These are phyloP conservation scores for Xylaria bambusicola DNA, from an alignment of 495 filamentous ascomycete species.

Conservation along the genomic window DNA sequence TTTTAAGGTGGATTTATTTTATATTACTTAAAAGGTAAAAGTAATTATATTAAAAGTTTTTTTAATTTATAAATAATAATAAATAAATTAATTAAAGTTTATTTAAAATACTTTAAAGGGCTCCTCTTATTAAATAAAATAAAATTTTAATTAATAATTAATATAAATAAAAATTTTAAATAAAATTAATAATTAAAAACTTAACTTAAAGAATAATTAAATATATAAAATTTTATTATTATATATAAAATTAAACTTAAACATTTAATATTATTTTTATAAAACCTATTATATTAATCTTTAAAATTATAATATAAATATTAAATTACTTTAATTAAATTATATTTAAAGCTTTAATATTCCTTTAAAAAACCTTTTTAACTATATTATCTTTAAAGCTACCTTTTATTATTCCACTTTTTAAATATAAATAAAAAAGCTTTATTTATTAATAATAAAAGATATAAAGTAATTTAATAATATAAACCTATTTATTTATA, in stretches of 20 bases:
- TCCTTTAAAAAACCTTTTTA: neutral
- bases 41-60: neutral
- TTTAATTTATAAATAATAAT: neutral
- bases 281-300: neutral
- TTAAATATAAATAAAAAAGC: slow-evolving; percentile 10
- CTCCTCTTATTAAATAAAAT: neutral
- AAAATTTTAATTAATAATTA: neutral
- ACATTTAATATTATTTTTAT: neutral
- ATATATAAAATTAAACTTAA: neutral
- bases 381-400: neutral
- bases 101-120: neutral
- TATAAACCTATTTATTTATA: slow-evolving; percentile 35
- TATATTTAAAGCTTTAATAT: neutral
- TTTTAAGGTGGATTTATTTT: neutral
- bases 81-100: neutral
- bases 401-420: neutral
- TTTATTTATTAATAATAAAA: slow-evolving; percentile 2
- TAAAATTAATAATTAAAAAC: neutral
- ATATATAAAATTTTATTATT: neutral
- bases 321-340: neutral
- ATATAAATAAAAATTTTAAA: no score
- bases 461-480: slow-evolving; percentile 4
- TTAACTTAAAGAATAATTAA: neutral
- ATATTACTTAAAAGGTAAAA: neutral
- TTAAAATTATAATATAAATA: neutral